phyloP scores from a whole-genome alignment of 1,284 basidiomycete genomes.

The Phenoliferia sp. region DNA sequence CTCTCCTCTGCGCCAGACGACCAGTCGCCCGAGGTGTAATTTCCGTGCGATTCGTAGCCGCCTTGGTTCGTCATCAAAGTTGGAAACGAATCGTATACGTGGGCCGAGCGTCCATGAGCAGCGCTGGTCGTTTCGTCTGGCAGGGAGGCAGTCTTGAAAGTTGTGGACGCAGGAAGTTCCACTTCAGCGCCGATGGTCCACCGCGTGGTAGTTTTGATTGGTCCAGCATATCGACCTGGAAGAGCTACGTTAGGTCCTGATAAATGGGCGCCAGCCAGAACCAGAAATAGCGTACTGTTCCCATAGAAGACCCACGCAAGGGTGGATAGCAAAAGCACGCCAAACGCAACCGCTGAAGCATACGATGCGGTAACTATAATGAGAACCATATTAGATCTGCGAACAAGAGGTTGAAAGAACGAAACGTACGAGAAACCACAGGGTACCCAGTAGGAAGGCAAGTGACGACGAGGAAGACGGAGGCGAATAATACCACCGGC shows the following conservation, averaged over 20 bases:
- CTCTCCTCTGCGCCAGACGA: background rate
- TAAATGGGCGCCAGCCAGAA: no score
- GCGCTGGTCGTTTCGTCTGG: slow-evolving; percentile 10
- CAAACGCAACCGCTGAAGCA: slow-evolving; percentile 26
- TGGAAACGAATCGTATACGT: slow-evolving; percentile 16
- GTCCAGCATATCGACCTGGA: slow-evolving; percentile 33
- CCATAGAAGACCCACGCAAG: slow-evolving; percentile 36
- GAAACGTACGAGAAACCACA: slow-evolving; percentile 24
- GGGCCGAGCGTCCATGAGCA: slow-evolving; percentile 19
- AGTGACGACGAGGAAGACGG: slow-evolving; percentile 30
- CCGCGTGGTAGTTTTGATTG: slow-evolving; percentile 35
- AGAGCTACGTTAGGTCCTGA: no score
- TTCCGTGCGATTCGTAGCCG: background rate
- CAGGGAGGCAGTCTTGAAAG: background rate
- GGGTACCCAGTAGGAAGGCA: slow-evolving; percentile 34
- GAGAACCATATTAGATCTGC: background rate
- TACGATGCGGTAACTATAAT: slow-evolving; percentile 30
- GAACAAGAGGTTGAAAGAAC: background rate
- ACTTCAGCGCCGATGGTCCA: slow-evolving; percentile 34
- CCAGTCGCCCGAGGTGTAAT: background rate
- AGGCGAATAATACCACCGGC: slow-evolving; percentile 16
- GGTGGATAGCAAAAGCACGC: slow-evolving; percentile 22
- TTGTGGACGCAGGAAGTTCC: slow-evolving; percentile 17
- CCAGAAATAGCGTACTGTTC: slow-evolving; percentile 14
- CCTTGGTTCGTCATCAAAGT: background rate